phyloP scores from a whole-genome alignment of 371 early-diverging fungal species.

The Thermomucor indicae-seudaticae region DNA sequence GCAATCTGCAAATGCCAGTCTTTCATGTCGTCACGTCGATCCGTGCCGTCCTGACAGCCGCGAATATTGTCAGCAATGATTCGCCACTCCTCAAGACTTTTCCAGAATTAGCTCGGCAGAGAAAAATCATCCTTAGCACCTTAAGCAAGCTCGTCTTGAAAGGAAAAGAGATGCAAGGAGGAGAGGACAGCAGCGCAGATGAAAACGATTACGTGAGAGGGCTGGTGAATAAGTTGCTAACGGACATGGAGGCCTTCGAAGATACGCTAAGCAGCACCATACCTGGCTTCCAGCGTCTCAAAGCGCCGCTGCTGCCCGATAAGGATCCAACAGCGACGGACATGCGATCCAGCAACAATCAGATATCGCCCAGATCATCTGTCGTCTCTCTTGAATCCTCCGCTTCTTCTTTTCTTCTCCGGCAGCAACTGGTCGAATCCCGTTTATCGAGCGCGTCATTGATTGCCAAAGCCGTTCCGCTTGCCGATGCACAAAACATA shows the following conservation, averaged over 20 bases:
- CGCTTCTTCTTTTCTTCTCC: constrained; percentile 14
- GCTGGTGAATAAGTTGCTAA: constrained; percentile 27
- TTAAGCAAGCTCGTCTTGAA: constrained; percentile 41
- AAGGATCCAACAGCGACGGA: too few species aligned
- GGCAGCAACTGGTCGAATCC: constrained; percentile 18
- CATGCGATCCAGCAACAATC: not conserved
- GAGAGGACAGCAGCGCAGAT: not conserved
- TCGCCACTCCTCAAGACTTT: constrained; percentile 27
- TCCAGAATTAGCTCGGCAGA: constrained; percentile 38
- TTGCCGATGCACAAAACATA: constrained; percentile 22
- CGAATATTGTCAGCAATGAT: constrained; percentile 40
- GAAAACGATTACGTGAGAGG: constrained; percentile 8
- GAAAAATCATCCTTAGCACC: constrained; percentile 27
- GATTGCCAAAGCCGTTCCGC: constrained; percentile 20
- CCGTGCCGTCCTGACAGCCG: constrained; percentile 32
- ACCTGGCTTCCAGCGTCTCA: too few species aligned
- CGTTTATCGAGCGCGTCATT: constrained; percentile 23
- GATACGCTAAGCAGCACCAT: constrained; percentile 7
- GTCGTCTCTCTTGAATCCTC: constrained; percentile 17
- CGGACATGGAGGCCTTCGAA: constrained; percentile 28
- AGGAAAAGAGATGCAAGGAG: constrained; percentile 27
- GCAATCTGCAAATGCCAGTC: constrained; percentile 17
- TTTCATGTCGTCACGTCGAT: constrained; percentile 38
- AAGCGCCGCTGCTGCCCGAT: too few species aligned
- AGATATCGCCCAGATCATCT: constrained; percentile 16